Evolutionary conservation across 768 basidiomycete species (phyloP), one percentile per base, ranked within the genome.

Genomic region (Scleroderma bovista): DNA sequence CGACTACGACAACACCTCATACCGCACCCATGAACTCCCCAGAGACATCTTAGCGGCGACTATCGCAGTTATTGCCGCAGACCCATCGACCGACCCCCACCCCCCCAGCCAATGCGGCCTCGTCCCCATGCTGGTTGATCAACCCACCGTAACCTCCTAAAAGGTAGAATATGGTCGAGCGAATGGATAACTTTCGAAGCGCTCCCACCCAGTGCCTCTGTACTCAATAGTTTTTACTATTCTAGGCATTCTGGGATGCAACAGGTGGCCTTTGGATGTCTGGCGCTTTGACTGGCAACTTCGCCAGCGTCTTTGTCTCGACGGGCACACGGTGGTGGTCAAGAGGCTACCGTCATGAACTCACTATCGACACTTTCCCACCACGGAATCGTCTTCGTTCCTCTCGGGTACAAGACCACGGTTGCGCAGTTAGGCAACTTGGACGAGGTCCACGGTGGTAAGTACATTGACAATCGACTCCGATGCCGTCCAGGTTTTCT

Each of bases 271-370:
- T 87, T 29, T 90, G 88, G 88, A 58, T 51, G 0, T 20, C 50
- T 0, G 83, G 88, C 19, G 72, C 67, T 2, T 71, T 93, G 45
- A 67, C 74, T 16, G 91, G 90, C 57, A 94, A 93, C 66, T 83
- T 79, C 56, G 90, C 78, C 2, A 75, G 82, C 13, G 69, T 81
- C 37, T 93, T 92, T 71, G 79, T 88, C 43, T 84, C 84, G 20
- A 83, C 86, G 1, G 85, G 75, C 1, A 71, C 75, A n/a, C 80
- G 88, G 89, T 48, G 88, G 90, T 51, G 91, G 91, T n/a, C 90
- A 93, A 57, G 86, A 84, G 58, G 52, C 72, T 4, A 86, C 84
- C 4, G 73, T 70, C 41, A 55, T 82, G 32, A 73, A 60, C 46
- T 60, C 70, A 32, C 59, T 88, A 62, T 78, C 77, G 46, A 79